Conservation (phyloP, 1,139 yeast species). For the Diutina ranongensis region DNA sequence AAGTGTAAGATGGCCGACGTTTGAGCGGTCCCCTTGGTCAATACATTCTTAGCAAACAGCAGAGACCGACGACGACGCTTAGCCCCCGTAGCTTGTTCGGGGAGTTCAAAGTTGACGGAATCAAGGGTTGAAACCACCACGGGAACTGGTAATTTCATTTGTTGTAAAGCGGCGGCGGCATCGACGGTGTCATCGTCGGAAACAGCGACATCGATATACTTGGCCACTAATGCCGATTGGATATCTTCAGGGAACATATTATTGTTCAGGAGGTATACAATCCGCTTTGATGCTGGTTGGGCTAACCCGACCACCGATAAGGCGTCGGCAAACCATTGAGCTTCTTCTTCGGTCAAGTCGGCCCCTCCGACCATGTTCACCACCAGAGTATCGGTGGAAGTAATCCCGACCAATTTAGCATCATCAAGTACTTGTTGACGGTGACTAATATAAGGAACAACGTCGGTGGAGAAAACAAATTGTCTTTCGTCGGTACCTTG, state of each 20-base stretch:
- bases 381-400: slow-evolving; percentile 28
- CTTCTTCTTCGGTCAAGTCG: slow-evolving; percentile 39
- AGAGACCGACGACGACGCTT: slow-evolving; percentile 78
- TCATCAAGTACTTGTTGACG: slow-evolving; percentile 34
- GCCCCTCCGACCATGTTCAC: slow-evolving; percentile 42
- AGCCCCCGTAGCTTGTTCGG: slow-evolving; percentile 33
- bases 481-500: slow-evolving; percentile 20
- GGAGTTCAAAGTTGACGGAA: slow-evolving; percentile 34
- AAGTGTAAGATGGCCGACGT: slow-evolving; percentile 68
- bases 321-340: slow-evolving; percentile 47
- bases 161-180: slow-evolving; percentile 40
- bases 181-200: slow-evolving; percentile 31
- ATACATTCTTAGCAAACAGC: slow-evolving; percentile 58
- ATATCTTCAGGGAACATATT: slow-evolving; percentile 27
- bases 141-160: slow-evolving; percentile 17
- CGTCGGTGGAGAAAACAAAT: slow-evolving; percentile 21
- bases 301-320: slow-evolving; percentile 38
- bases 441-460: slow-evolving; percentile 17
- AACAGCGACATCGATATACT: slow-evolving; percentile 45
- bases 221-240: slow-evolving; percentile 49
- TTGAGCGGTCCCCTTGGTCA: slow-evolving; percentile 62
- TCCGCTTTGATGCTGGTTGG: slow-evolving; percentile 42
- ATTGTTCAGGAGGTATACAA: slow-evolving; percentile 39
- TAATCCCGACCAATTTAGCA: slow-evolving; percentile 36
- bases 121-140: slow-evolving; percentile 16